phyloP scores from a whole-genome alignment of 768 basidiomycete species.

The Suillus occidentalis region DNA sequence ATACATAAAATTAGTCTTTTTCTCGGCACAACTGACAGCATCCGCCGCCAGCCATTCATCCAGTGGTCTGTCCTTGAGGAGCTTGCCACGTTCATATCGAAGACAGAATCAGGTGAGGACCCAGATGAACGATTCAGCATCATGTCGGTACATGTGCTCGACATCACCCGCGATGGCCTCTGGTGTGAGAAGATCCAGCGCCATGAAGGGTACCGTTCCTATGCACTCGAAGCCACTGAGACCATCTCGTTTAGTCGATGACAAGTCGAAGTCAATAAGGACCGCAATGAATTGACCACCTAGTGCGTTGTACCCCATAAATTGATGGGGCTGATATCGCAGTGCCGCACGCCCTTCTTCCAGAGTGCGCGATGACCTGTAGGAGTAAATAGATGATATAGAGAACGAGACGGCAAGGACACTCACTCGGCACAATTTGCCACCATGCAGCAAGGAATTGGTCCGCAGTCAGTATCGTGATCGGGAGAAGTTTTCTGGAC shows the following conservation, averaged over 20 bases:
- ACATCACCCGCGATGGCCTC: no score
- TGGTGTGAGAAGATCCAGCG: no score
- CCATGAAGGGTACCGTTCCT: no score
- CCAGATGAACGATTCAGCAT: no score
- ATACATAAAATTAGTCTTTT: no score
- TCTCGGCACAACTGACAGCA: no score
- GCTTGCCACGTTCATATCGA: no score
- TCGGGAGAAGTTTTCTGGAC: not conserved
- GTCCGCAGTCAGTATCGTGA: not conserved
- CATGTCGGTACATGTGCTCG: no score
- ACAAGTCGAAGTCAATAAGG: not conserved
- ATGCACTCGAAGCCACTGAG: no score
- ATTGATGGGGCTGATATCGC: not conserved
- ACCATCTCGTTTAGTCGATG: not conserved
- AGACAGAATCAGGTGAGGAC: no score
- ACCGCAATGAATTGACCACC: not conserved
- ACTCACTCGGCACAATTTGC: not conserved
- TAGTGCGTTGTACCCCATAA: not conserved
- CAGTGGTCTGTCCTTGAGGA: not conserved
- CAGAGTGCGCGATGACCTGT: not conserved
- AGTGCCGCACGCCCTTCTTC: not conserved
- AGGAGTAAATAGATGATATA: not conserved
- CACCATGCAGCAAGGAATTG: not conserved
- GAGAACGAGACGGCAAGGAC: not conserved
- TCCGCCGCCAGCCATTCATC: no score